Evolutionary conservation across 2,329 filamentous ascomycete species (phyloP), one percentile per base, ranked within the genome.

Genomic region (Penicillium sp.): DNA sequence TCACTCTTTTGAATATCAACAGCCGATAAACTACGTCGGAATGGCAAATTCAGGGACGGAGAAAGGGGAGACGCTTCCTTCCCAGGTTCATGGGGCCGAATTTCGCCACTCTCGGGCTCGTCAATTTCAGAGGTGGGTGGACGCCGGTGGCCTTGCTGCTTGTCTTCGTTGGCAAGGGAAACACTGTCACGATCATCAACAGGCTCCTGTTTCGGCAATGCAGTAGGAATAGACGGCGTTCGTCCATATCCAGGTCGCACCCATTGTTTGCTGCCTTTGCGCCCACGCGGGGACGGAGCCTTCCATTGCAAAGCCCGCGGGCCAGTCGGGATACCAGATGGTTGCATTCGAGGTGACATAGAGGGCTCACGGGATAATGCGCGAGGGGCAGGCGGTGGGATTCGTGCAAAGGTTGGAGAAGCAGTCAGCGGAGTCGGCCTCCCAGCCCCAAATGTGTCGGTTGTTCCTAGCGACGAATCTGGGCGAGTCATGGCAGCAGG

Each of bases 211-310:
- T 72, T 73, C 6, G 62, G 58, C 1, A 57, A 58, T 7, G 62
- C 38, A 23, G 49, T 54, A 2, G 63, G 32, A 18, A 55, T 56
- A 8, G 66, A 56, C 4, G 64, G 64, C 0, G 62, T 61, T 29
- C 67, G 63, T 35, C 52, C 62, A 48, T 72, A 75, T 13, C 69
- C 71, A 27, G 72, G 66, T 29, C 72, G 71, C 42, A 70, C 63
- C 74, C 73, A 76, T 54, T 70, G 70, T 55, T 74, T 74, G 48
- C 67, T 74, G 14, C 44, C 59, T 51, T 75, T 76, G 4, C 65
- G 60, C 7, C 66, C 66, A 27, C 72, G 65, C 10, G 70, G 66
- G 13, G 63, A 62, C 34, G 67, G 56, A 7, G 64, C 56, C 27
- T 48, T 62, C 44, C 70, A 67, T 53, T 71, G 69, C 42, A 73